Evolutionary conservation across 2,329 filamentous ascomycete genomes (phyloP), one percentile per base, ranked within the genome.

Genomic region (Daldinia eschscholtzii): DNA sequence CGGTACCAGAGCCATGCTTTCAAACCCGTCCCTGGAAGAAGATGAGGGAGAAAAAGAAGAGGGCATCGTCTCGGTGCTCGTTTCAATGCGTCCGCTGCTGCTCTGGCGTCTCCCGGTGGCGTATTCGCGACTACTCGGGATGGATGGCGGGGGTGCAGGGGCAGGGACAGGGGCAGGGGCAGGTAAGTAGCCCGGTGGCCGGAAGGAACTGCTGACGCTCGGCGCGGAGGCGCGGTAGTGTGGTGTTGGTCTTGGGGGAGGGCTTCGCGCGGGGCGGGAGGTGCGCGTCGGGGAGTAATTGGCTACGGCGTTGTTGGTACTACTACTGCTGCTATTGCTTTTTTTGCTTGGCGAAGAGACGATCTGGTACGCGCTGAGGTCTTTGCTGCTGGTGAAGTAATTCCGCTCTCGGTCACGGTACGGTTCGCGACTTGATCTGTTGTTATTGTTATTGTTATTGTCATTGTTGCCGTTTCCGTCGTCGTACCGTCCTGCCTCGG

Each of bases 191-290:
- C 39, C 57, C 28, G 48, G 55, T 2, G 65, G 50, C 44, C 46
- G 61, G 44, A 35, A 57, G n/a, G 44, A 20, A n/a, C 15, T 56
- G 28, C 30, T 52, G 10, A 73, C 61, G 28, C 70, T 67, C 30
- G 67, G 71, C 13, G 65, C 63, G 7, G 71, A 73, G 48, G 71
- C 64, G 13, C 69, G 56, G 53, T 69, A 57, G 1, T 1, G 2
- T 23, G 20, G 20, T 23, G 30, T 33, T 33, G 30, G 42, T 42
- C 13, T 52, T 23, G 0, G 37, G 42, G 59, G 58, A 23, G 70
- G 70, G 41, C 67, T 72, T 1, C 57, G 64, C 20, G 58, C 42
- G 33, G 64, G 60, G 1, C 58, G 50, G 41, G 57, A 65, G n/a
- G 55, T 41, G 20, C 30, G 39, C 18, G 33, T 48, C 12, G 60